Conservation (phyloP, 768 basidiomycete genomes). For the Kwoniella sp. region DNA sequence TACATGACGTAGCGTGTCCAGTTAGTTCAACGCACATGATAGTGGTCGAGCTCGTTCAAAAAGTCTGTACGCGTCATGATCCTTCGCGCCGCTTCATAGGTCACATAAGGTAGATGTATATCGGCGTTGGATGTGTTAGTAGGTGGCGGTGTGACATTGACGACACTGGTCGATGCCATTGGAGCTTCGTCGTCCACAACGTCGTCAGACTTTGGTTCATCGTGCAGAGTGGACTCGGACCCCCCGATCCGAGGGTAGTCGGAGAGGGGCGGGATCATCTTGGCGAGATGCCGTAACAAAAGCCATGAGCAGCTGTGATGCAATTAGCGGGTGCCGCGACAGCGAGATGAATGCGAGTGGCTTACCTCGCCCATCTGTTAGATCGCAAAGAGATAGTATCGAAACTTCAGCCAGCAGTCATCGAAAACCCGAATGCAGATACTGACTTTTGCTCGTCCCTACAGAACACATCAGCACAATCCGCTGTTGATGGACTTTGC, state of each 20-base stretch:
- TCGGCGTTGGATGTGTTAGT: constrained; percentile 58
- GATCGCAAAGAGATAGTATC: not conserved
- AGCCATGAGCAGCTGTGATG: constrained; percentile 72
- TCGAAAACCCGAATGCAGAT: not conserved
- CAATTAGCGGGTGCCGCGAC: not conserved
- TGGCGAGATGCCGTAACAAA: constrained; percentile 72
- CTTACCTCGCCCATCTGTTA: constrained; percentile 33
- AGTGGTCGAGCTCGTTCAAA: constrained; percentile 62
- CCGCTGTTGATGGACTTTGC: not conserved
- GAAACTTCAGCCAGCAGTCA: too few species aligned
- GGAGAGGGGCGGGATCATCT: constrained; percentile 30
- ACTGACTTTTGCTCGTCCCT: constrained; percentile 76
- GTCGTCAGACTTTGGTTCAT: not conserved
- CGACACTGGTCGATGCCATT: constrained; percentile 56
- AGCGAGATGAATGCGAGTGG: not conserved
- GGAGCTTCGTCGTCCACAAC: not conserved
- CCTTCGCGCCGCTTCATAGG: constrained; percentile 69
- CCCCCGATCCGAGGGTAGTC: constrained; percentile 1
- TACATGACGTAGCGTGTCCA: not conserved
- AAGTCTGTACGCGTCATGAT: constrained; percentile 86
- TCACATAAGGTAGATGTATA: constrained; percentile 28
- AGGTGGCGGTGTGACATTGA: constrained; percentile 64
- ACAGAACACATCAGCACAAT: constrained; percentile 62
- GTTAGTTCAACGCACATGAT: constrained; percentile 58
- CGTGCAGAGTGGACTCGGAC: not conserved